Percentiles rank a stretch among this genome's conserved stretches.
Conservation (phyloP, 768 basidiomycete species). For the Kondoa malvinella region DNA sequence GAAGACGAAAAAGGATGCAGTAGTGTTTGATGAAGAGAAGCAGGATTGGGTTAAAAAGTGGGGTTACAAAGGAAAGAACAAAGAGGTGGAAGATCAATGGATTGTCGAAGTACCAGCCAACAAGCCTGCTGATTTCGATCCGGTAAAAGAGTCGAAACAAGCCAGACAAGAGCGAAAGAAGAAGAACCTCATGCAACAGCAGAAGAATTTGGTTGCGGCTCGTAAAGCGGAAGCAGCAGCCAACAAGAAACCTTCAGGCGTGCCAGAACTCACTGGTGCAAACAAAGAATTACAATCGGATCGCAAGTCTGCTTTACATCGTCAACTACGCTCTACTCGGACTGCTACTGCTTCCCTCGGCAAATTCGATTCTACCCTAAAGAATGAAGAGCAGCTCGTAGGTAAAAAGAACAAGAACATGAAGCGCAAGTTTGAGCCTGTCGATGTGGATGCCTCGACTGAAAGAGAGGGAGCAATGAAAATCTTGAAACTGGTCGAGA, state of each 20-base stretch:
- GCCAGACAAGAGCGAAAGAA: conserved; percentile 61
- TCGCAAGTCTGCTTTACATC: conserved; percentile 58
- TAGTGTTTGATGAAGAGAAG: conserved; percentile 82
- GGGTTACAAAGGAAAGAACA: conserved; percentile 74
- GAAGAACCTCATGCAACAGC: conserved; percentile 66
- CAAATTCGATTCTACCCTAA: conserved; percentile 66
- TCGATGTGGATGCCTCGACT: conserved; percentile 45
- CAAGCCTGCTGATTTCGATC: conserved; percentile 70
- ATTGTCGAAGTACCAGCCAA: conserved; percentile 72
- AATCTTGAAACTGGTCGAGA: conserved; percentile 58
- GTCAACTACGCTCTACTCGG: conserved; percentile 55
- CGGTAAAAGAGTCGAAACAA: conserved; percentile 53
- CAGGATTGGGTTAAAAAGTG: conserved; percentile 84
- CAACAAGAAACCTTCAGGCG: conserved; percentile 20
- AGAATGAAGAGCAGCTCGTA: conserved; percentile 64
- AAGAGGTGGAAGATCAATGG: conserved; percentile 71
- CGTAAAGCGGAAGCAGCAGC: conserved; percentile 21
- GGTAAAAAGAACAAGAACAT: conserved; percentile 41
- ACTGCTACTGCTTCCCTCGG: conserved; percentile 89
- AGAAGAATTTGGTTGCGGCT: conserved; percentile 48
- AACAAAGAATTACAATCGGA: conserved; percentile 32
- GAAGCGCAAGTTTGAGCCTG: conserved; percentile 89
- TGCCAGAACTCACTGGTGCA: conserved; percentile 3
- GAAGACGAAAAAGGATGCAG: conserved; percentile 56
- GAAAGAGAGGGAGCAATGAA: conserved; percentile 62